phyloP scores from a whole-genome alignment of 768 basidiomycete genomes.

The Leccinum rimulosum region DNA sequence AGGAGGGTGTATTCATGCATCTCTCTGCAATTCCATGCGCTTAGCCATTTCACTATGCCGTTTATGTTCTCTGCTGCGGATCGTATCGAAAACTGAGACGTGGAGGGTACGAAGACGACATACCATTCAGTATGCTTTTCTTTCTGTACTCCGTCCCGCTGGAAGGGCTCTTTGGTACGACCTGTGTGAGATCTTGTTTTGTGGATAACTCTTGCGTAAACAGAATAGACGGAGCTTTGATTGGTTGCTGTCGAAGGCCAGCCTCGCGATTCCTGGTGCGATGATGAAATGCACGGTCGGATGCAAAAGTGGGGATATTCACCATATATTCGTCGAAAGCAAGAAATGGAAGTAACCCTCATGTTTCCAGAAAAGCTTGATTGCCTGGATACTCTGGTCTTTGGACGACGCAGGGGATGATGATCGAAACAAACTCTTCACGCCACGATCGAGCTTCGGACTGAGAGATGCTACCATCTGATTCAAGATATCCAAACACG shows the following conservation, averaged over 20 bases:
- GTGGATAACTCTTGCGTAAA: not conserved
- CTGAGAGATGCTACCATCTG: constrained; percentile 8
- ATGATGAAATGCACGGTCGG: not conserved
- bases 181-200: not conserved
- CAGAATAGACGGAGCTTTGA: not conserved
- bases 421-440: not conserved
- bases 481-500: constrained; percentile 5
- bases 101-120: not conserved
- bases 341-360: constrained; percentile 12
- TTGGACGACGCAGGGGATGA: not conserved
- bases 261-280: not conserved
- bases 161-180: not conserved
- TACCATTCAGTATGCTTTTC: not conserved
- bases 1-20: not conserved
- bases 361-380: constrained; percentile 2
- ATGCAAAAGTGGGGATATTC: not conserved
- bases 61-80: constrained; percentile 1
- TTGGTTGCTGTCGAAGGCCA: not conserved
- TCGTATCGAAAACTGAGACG: not conserved
- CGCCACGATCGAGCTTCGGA: not conserved
- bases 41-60: constrained; percentile 1
- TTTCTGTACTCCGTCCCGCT: not conserved
- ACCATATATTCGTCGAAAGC: constrained; percentile 4
- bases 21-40: constrained; percentile 2
- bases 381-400: constrained; percentile 5